phyloP scores from a whole-genome alignment of 139 green algal genomes.

The Chlorella sp. region DNA sequence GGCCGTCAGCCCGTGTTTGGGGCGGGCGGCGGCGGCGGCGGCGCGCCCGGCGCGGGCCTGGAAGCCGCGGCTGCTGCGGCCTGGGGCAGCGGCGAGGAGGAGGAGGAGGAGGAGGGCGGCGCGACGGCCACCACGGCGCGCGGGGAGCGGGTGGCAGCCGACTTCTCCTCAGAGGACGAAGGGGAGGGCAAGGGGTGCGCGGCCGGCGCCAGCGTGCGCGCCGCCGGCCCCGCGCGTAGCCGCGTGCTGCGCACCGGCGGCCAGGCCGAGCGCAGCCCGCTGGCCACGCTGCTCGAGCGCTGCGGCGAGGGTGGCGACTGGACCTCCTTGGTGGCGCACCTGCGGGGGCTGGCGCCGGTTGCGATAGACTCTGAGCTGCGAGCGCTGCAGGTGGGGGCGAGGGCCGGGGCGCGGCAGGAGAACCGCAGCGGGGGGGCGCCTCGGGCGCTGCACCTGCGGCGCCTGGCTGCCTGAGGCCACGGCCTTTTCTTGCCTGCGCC shows the following conservation, averaged over 20 bases:
- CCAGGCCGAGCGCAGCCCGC: not conserved
- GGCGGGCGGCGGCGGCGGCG: not conserved
- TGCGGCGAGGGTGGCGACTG: slow-evolving; percentile 40
- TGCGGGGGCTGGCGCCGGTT: slow-evolving; percentile 54
- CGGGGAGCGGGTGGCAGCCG: not conserved
- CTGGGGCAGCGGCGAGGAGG: slow-evolving; percentile 30
- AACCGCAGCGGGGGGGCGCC: not conserved
- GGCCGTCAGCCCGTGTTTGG: slow-evolving; percentile 60
- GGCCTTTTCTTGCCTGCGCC: not conserved
- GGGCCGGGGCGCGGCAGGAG: not conserved
- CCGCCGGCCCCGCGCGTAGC: slow-evolving; percentile 13
- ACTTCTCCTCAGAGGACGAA: not conserved
- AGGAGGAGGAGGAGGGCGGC: slow-evolving; percentile 7
- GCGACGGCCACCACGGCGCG: slow-evolving; percentile 5
- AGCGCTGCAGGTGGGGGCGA: slow-evolving; percentile 58
- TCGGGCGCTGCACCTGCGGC: not conserved
- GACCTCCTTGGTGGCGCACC: slow-evolving; percentile 44
- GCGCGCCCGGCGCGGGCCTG: not conserved
- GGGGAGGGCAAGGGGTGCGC: not conserved
- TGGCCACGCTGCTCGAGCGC: slow-evolving; percentile 40
- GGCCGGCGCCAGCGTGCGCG: not conserved
- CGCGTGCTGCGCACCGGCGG: not conserved
- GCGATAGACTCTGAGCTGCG: slow-evolving; percentile 76
- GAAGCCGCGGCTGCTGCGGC: slow-evolving; percentile 12
- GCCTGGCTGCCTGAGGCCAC: not conserved